A percentile compares a stretch with the other conserved stretches of the same genome.
phyloP scores from a whole-genome alignment of 805 yeast species.

The Spathaspora boniae region DNA sequence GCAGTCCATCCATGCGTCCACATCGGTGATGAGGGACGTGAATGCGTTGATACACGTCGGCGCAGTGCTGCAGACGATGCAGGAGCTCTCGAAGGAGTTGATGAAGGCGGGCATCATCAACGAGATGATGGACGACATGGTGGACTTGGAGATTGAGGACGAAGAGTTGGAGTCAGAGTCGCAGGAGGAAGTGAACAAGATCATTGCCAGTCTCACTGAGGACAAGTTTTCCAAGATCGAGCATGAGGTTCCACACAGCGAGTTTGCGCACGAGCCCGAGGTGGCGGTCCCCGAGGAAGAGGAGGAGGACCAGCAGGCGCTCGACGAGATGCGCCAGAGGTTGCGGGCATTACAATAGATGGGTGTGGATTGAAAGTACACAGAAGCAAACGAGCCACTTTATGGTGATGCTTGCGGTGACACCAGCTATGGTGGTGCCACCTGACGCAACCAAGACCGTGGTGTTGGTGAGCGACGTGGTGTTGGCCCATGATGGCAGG shows the following conservation, averaged over 20 bases:
- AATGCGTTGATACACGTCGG: slow-evolving; percentile 77
- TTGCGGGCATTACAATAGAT: slow-evolving; percentile 70
- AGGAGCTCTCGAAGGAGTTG: slow-evolving; percentile 80
- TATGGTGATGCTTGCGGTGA: no score
- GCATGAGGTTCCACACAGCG: slow-evolving; percentile 28
- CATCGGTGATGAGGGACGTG: slow-evolving; percentile 85
- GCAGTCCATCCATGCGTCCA: slow-evolving; percentile 72
- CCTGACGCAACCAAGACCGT: no score
- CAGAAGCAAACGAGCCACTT: no score
- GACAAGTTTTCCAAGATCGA: slow-evolving; percentile 36
- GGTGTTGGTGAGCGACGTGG: no score
- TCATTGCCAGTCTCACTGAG: slow-evolving; percentile 41
- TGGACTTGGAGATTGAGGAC: slow-evolving; percentile 66
- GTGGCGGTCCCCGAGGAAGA: slow-evolving; percentile 17
- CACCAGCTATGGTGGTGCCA: no score
- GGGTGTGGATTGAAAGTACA: no score
- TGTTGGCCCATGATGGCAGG: no score
- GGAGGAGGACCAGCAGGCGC: slow-evolving; percentile 61
- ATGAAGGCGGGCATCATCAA: slow-evolving; percentile 83
- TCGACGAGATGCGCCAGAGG: slow-evolving; percentile 86
- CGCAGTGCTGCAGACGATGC: slow-evolving; percentile 76
- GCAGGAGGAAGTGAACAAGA: slow-evolving; percentile 62
- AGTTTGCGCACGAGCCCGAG: slow-evolving; percentile 14
- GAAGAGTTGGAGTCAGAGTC: slow-evolving; percentile 66
- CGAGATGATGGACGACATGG: slow-evolving; percentile 91